Base-by-base conservation (phyloP, 2,329 filamentous ascomycete genomes). In the Aspergillus pseudoterreus region DNA sequence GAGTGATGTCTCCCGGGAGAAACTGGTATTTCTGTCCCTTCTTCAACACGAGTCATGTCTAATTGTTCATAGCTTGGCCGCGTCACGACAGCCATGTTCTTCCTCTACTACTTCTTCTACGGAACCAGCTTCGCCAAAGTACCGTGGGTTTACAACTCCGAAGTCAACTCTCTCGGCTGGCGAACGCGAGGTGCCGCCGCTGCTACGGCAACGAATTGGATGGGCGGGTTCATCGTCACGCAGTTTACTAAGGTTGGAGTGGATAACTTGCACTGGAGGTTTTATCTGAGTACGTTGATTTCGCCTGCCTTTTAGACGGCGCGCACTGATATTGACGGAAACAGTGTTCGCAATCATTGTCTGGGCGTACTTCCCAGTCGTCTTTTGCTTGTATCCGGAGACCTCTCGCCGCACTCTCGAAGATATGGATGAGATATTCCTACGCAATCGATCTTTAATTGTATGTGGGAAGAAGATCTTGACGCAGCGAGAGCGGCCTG, bases 351-450 rank as follows among this genome's bases (percentile, higher is more conserved):
- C 43, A n/a, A 45, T 45, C 4, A 45, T 45, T 27, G 43, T 45
- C 22, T 45, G 43, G 43, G 43, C 43, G 10, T 45, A 45, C 43
- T 45, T 45, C 43, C 43, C 43, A 4, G 12, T 45, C 4, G 27
- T 45, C n/a, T 45, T 27, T 12, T 30, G 8, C 4, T 12, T 45
- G n/a, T 46, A 46, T 9, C 44, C 44, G 2, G 44, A 46, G 22
- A 36, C 44, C 15, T 36, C 30, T 14, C 44, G 44, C 6, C 44
- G 44, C 14, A 46, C 44, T 5, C 44, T 46, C 1, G 44, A 46
- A 46, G 44, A 46, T 11, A 46, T 46, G 44, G 44, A 46, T 46
- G 43, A 45, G n/a, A 45, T 45, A 24, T 45, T 45, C 43, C 15
- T 45, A 8, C 24, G 43, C 4, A 6, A 45, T 33, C 30, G 19